These are phyloP conservation scores for Cryptococcus sp. DNA, from an alignment of 1,284 basidiomycete species.

Conservation along the genomic window DNA sequence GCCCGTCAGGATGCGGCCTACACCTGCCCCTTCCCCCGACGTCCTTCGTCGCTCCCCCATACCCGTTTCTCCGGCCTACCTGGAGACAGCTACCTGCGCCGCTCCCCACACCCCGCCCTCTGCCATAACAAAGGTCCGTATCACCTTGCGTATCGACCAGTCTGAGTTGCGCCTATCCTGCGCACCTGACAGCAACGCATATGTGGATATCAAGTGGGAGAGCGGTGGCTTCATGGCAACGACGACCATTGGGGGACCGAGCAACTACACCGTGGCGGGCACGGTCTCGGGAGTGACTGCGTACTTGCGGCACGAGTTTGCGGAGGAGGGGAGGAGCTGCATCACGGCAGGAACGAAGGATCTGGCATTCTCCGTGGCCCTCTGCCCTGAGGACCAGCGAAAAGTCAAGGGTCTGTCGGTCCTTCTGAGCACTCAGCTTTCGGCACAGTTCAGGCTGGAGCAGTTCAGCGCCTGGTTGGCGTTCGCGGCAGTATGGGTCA, in stretches of 20 bases:
- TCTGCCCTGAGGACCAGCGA: slow-evolving; percentile 15
- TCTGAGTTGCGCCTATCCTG: slow-evolving; percentile 80
- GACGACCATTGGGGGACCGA: slow-evolving; percentile 62
- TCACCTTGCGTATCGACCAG: slow-evolving; percentile 83
- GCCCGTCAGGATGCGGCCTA: slow-evolving; percentile 1
- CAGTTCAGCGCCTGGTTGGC: slow-evolving; percentile 44
- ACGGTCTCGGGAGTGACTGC: slow-evolving; percentile 72
- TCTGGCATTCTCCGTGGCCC: slow-evolving; percentile 37
- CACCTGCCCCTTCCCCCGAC: slow-evolving; percentile 10
- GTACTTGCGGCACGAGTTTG: slow-evolving; percentile 67
- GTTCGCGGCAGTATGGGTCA: slow-evolving; percentile 44
- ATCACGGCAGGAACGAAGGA: slow-evolving; percentile 45
- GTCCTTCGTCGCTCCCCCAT: background rate
- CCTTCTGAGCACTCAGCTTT: slow-evolving; percentile 40
- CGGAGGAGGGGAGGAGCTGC: slow-evolving; percentile 35
- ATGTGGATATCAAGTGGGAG: slow-evolving; percentile 81
- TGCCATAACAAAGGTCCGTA: slow-evolving; percentile 43
- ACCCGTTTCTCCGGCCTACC: slow-evolving; percentile 10
- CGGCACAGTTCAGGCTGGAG: slow-evolving; percentile 41
- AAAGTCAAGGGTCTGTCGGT: slow-evolving; percentile 56
- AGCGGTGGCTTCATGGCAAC: slow-evolving; percentile 82
- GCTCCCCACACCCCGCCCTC: slow-evolving; percentile 7
- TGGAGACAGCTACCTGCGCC: background rate
- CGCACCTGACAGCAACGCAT: slow-evolving; percentile 80
- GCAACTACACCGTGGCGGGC: slow-evolving; percentile 62